phyloP scores from a whole-genome alignment of 2,329 filamentous ascomycete genomes.

The Myriangium duriaei region DNA sequence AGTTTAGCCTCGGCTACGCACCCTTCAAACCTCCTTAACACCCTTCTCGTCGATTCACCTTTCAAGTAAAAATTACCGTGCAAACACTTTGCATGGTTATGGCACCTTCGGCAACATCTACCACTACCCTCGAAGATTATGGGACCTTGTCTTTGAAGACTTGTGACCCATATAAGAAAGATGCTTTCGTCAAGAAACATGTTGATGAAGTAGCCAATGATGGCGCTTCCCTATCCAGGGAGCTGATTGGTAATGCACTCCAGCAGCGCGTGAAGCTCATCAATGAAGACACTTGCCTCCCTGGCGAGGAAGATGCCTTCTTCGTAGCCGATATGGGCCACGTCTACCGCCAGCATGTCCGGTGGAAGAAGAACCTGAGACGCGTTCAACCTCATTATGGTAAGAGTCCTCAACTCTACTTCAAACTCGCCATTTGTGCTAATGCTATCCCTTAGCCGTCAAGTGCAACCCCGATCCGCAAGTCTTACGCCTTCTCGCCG shows the following conservation, averaged over 20 bases:
- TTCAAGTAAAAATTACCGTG: constrained; percentile 11
- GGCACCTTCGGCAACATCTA: constrained; percentile 56
- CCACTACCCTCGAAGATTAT: constrained; percentile 26
- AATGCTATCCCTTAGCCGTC: constrained; percentile 55
- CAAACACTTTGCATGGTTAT: constrained; percentile 45
- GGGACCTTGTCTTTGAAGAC: constrained; percentile 27
- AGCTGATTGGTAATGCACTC: constrained; percentile 75
- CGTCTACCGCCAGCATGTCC: constrained; percentile 95
- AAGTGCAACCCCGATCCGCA: constrained; percentile 96
- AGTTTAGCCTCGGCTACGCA: constrained; percentile 79
- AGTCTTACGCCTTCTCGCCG: constrained; percentile 75
- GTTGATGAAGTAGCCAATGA: constrained; percentile 29
- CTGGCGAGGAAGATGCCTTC: constrained; percentile 94
- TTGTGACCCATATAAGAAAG: constrained; percentile 13
- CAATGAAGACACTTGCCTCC: constrained; percentile 75
- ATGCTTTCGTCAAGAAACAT: constrained; percentile 8
- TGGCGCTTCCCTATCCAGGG: constrained; percentile 50
- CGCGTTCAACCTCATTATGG: constrained; percentile 95
- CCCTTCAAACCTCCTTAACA: constrained; percentile 94
- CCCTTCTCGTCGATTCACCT: constrained; percentile 21
- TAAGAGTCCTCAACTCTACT: constrained; percentile 32
- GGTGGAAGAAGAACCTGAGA: constrained; percentile 90
- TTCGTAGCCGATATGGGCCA: constrained; percentile 97
- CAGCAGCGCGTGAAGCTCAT: constrained; percentile 73
- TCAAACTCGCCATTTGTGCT: constrained; percentile 14